Base-by-base conservation (phyloP, 805 yeast species). In the Clavispora santaluciae region DNA sequence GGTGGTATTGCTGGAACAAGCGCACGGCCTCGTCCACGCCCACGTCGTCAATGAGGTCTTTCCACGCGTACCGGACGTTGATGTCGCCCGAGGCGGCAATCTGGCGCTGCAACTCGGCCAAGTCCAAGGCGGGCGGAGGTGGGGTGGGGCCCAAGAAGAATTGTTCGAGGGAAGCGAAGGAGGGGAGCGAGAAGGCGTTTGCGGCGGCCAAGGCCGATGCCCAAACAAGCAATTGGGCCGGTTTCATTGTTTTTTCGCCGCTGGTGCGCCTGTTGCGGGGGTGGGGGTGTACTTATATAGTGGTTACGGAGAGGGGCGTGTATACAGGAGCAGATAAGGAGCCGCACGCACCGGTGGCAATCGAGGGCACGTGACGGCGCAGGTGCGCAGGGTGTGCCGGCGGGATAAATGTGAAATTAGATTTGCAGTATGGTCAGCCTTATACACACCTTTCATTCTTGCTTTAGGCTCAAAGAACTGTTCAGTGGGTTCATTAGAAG, bases 61-160 rank as follows among this genome's bases (percentile, higher is more conserved):
- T 24, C 46, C 46, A 43, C 7, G 46, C 46, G 11, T 24, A 18
- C 15, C 8, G 11, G 16, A 28, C 20, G 20, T 33, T 22, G 31
- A 28, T 30, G 9, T 17, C 22, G 34, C 22, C 23, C 7, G 31
- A 28, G 12, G 25, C 3, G 20, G 25, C 24, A 33, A 15, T 22
- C 25, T 20, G 36, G 23, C 18, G 22, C 12, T 31, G 22, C 34
- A 31, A 31, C 16, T 22, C 5, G 15, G 17, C 31, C 15, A 28
- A 28, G 31, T 28, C 31, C 11, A 2, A 15, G 11, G 4, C 20
- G 31, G 20, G 31, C 20, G 10, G 8, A 12, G 17, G 10, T 11
- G 22, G 23, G 15, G 4, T 8, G 16, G 23, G 4, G 23, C 35
- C 35, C 10, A 35, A 16, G 20, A 37, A 23, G 28, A 31, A 33